Evolutionary conservation across 163 green algal genomes (phyloP).

Genomic region (Volvox carteri): DNA sequence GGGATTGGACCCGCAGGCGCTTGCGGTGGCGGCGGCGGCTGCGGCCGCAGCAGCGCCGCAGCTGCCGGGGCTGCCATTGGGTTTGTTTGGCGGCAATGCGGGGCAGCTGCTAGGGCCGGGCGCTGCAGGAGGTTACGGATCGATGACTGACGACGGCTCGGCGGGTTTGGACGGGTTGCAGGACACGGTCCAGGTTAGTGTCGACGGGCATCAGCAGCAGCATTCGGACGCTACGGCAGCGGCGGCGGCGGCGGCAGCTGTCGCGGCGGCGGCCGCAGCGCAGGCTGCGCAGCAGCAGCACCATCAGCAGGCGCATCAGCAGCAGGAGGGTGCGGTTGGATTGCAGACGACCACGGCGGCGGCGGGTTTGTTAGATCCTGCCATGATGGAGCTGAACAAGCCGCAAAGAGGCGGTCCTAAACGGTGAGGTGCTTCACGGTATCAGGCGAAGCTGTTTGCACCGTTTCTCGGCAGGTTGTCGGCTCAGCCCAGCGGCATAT

Average conservation of each 20-base stretch:
- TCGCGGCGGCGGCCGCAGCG: conserved; percentile 13
- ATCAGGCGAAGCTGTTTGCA: too few species aligned
- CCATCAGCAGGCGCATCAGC: not conserved
- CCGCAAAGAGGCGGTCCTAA: conserved; percentile 38
- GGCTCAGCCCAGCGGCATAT: too few species aligned
- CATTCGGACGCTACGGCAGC: conserved; percentile 27
- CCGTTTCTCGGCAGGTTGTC: too few species aligned
- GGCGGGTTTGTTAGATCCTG: not conserved
- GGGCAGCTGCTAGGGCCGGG: not conserved
- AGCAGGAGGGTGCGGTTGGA: conserved; percentile 8
- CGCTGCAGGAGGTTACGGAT: not conserved
- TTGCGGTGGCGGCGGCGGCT: not conserved
- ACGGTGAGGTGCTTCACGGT: conserved; percentile 29
- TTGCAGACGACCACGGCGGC: not conserved
- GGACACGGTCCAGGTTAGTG: not conserved
- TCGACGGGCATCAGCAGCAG: not conserved
- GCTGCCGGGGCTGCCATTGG: not conserved
- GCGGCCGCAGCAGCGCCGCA: conserved; percentile 17
- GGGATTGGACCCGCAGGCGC: not conserved
- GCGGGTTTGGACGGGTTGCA: not conserved
- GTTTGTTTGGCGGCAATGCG: conserved; percentile 7
- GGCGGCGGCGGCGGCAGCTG: conserved; percentile 2
- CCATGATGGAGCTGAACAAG: not conserved
- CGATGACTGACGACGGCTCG: not conserved
- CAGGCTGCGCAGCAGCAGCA: conserved; percentile 16